A percentile compares a stretch with the other conserved stretches of the same genome.
Conservation (phyloP, 176 grass and related monocot genomes). For the Dendrocalamus sinicus region DNA sequence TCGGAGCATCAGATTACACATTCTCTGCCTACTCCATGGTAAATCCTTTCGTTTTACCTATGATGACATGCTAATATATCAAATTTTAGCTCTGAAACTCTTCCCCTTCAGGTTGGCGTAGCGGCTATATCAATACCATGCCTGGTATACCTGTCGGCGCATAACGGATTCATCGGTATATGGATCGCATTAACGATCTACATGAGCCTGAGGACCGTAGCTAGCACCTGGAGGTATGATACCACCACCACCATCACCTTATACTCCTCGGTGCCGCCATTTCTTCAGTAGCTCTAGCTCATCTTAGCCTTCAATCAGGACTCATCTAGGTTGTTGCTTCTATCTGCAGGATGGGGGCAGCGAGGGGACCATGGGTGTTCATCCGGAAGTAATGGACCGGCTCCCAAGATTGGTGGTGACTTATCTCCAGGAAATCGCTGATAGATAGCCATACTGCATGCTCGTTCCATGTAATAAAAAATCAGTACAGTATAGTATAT, state of each 20-base stretch:
- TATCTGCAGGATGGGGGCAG: slow-evolving; percentile 73
- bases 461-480: slow-evolving; percentile 30
- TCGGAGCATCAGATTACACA: slow-evolving; percentile 87
- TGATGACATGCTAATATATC: background rate
- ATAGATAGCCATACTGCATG: slow-evolving; percentile 32
- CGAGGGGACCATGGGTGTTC: slow-evolving; percentile 81
- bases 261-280: slow-evolving; percentile 11
- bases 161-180: slow-evolving; percentile 87
- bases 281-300: slow-evolving; percentile 16
- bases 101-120: slow-evolving; percentile 72
- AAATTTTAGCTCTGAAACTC: slow-evolving; percentile 31
- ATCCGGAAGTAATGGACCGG: slow-evolving; percentile 57
- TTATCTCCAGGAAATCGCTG: slow-evolving; percentile 29
- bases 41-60: slow-evolving; percentile 14
- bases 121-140: slow-evolving; percentile 74
- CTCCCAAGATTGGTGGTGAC: slow-evolving; percentile 8
- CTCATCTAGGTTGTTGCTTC: slow-evolving; percentile 22
- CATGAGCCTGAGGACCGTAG: slow-evolving; percentile 88
- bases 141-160: slow-evolving; percentile 69
- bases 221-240: slow-evolving; percentile 88
- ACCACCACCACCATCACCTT: slow-evolving; percentile 34
- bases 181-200: slow-evolving; percentile 97
- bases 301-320: background rate
- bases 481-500: slow-evolving; percentile 37
- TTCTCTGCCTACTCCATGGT: slow-evolving; percentile 98